Percentiles rank a stretch among this genome's conserved stretches.
Conservation (phyloP, 2,329 filamentous ascomycete genomes). For the Phoma herbarum region DNA sequence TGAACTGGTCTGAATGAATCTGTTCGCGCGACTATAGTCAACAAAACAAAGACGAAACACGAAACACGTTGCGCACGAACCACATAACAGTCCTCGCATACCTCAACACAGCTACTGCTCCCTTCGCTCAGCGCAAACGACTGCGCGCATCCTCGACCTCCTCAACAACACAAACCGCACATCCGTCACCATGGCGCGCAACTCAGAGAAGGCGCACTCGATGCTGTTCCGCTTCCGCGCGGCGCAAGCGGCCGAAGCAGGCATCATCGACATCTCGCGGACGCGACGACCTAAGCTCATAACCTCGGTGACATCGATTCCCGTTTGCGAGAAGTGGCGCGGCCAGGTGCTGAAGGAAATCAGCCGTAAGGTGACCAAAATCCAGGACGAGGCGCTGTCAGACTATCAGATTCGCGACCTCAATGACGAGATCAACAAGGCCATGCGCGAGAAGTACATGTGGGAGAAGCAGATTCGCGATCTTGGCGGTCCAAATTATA, state of each 20-base stretch:
- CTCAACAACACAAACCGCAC: conserved; percentile 11
- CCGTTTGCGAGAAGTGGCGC: conserved; percentile 95
- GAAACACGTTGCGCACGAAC: background rate
- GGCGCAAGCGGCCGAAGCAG: conserved; percentile 92
- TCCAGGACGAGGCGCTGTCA: conserved; percentile 89
- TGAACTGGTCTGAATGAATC: conserved; percentile 17
- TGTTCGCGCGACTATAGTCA: conserved; percentile 42
- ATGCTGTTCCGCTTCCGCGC: conserved; percentile 99
- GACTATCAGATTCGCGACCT: conserved; percentile 98
- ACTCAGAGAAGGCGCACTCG: conserved; percentile 98
- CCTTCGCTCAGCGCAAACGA: conserved; percentile 1
- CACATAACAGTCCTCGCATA: conserved; percentile 3
- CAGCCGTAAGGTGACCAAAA: conserved; percentile 93
- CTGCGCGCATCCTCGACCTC: background rate
- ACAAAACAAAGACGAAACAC: conserved; percentile 10
- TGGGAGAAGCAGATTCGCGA: conserved; percentile 98
- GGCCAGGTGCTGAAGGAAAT: conserved; percentile 98
- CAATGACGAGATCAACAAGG: conserved; percentile 99
- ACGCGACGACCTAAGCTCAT: conserved; percentile 91
- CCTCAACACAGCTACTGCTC: conserved; percentile 1
- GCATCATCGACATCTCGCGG: conserved; percentile 92
- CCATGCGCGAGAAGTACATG: conserved; percentile 98
- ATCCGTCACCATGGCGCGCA: conserved; percentile 72
- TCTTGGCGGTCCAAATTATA: conserved; percentile 96
- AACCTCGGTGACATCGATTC: conserved; percentile 83